phyloP scores from a whole-genome alignment of 2,329 filamentous ascomycete species.

The Trichoderma simmonsii region DNA sequence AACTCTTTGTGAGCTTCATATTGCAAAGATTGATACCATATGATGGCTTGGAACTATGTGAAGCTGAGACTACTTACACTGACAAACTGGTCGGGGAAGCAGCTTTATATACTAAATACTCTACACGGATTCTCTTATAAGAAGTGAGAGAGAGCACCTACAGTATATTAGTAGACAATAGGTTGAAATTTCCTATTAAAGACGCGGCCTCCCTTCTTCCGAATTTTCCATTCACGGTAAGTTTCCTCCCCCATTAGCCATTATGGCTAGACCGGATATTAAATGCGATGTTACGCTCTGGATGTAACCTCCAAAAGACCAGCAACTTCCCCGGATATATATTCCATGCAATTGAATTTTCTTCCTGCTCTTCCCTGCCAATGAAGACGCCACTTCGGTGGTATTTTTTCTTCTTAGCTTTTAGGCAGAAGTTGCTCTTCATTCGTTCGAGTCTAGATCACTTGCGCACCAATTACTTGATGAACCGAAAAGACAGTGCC shows the following conservation, averaged over 20 bases:
- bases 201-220: background rate
- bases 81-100: background rate
- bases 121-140: background rate
- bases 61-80: background rate
- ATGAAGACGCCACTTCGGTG: background rate
- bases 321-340: background rate
- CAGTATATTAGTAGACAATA: background rate
- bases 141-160: background rate
- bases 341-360: background rate
- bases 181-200: background rate
- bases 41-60: background rate
- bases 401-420: background rate
- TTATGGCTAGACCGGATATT: background rate
- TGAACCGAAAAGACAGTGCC: background rate
- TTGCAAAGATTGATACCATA: background rate
- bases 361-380: background rate
- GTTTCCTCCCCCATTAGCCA: background rate
- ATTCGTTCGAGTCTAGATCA: background rate
- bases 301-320: background rate
- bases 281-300: background rate
- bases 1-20: conserved; percentile 5
- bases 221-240: background rate
- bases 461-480: background rate
- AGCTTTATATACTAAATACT: background rate
- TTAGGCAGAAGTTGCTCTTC: background rate